Base-by-base conservation (phyloP, 441 rosid genomes). In the Euphorbia celastroides region DNA sequence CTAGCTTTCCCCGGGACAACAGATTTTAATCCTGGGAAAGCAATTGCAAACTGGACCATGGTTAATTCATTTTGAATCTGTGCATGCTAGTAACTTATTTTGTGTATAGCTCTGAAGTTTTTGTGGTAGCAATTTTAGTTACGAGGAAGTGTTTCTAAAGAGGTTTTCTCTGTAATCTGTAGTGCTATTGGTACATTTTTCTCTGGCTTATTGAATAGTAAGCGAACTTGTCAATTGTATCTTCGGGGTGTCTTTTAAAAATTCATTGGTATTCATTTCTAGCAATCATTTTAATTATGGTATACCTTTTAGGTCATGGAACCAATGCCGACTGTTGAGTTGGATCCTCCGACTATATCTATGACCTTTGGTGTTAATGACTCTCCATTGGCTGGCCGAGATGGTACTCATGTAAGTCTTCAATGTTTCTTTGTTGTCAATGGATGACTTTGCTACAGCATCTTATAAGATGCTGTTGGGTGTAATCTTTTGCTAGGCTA, bases 321-420 rank as follows among this genome's bases (percentile, higher is more conserved):
- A 75, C 85, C 99, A 52, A 85, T 93, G 70, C 97, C 97, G 13
- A 71, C 87, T 28, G 74, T 89, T 62, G 95, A 85, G 80, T 77
- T 93, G 85, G 97, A 93, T 64, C 99, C 97, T 61, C 99, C 97
- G 52, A 93, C 99, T 65, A 93, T 91, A 78, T 93, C 99, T 73
- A 93, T 93, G 97, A 93, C 96, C 48, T 93, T 93, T 73, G 83
- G 97, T 72, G 97, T 91, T 72, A 91, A 93, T 70, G 96, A 93
- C 76, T 93, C 99, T 84, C 95, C 97, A 6, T 81, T 91, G 74
- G 97, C 95, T 68, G 99, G 99, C 70, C 93, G 88, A 69, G 93
- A 88, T 82, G 99, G 99, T 68, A 82, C 81, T 31, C 93, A 86
- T 55, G 97, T 93, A 86, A 73, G 96, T 77, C 68, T 75, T 51